phyloP scores from a whole-genome alignment of 805 yeast genomes.

The Wickerhamomyces xylosicus region DNA sequence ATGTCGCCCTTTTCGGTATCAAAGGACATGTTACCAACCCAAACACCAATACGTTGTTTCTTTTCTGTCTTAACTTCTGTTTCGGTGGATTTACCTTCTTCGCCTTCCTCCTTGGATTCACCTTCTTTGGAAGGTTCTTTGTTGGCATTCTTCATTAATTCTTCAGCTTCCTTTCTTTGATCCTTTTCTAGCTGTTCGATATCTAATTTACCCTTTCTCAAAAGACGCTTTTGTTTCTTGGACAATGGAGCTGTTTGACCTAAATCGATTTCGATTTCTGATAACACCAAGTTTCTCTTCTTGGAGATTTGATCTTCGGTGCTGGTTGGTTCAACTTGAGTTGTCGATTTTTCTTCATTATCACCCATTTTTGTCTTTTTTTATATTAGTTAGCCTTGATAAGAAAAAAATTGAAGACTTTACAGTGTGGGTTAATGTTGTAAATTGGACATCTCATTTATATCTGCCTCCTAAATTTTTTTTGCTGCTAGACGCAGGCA shows the following conservation, averaged over 20 bases:
- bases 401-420: not conserved
- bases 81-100: constrained; percentile 1
- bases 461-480: not conserved
- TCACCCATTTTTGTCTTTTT: constrained; percentile 4
- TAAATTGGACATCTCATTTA: no score
- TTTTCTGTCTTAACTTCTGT: constrained; percentile 17
- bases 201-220: constrained; percentile 68
- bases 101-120: constrained; percentile 9
- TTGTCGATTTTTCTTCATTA: constrained; percentile 1
- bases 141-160: constrained; percentile 27
- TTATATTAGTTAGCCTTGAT: constrained; percentile 3
- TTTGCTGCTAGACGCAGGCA: not conserved
- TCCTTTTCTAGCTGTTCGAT: constrained; percentile 40
- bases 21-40: constrained; percentile 91
- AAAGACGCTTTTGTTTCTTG: constrained; percentile 78
- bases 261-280: constrained; percentile 54
- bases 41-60: constrained; percentile 53
- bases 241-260: constrained; percentile 73
- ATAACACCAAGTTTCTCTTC: constrained; percentile 18
- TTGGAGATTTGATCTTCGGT: not conserved
- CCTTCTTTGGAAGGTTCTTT: constrained; percentile 17
- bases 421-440: constrained; percentile 1
- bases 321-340: not conserved
- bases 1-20: constrained; percentile 75
- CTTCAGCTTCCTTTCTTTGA: constrained; percentile 27